phyloP scores from a whole-genome alignment of 2,329 filamentous ascomycete genomes.

The Whalleya microplaca region DNA sequence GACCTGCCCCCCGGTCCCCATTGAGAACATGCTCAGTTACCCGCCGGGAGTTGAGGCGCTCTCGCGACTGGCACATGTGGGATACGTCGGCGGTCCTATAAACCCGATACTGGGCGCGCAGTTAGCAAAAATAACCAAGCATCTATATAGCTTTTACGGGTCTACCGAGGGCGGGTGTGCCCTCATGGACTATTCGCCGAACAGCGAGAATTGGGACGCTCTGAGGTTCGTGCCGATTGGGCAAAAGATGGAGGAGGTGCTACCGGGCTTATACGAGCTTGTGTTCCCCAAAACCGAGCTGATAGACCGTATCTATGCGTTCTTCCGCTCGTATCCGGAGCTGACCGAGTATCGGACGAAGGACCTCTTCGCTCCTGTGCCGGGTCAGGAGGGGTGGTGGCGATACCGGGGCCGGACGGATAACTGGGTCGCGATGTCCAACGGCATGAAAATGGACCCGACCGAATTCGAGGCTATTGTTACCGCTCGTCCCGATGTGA shows the following conservation, averaged over 20 bases:
- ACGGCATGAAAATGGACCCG: constrained; percentile 45
- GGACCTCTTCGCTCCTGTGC: constrained; percentile 46
- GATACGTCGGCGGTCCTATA: constrained; percentile 31
- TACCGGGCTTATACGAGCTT: constrained; percentile 36
- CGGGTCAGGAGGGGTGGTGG: constrained; percentile 45
- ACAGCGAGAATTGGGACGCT: constrained; percentile 30
- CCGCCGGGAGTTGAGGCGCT: constrained; percentile 21
- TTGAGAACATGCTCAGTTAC: constrained; percentile 30
- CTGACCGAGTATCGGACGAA: constrained; percentile 43
- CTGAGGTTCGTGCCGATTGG: constrained; percentile 35
- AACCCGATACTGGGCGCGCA: constrained; percentile 27
- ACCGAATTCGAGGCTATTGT: constrained; percentile 46
- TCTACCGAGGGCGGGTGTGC: constrained; percentile 28
- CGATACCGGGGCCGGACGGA: constrained; percentile 43
- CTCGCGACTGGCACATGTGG: constrained; percentile 25
- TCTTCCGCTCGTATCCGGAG: constrained; percentile 38
- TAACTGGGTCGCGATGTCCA: constrained; percentile 45
- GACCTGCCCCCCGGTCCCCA: constrained; percentile 26
- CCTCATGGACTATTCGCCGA: constrained; percentile 22
- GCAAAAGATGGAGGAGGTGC: constrained; percentile 37
- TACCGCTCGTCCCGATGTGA: constrained; percentile 30
- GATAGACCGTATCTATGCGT: constrained; percentile 25
- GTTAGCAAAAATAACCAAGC: constrained; percentile 25
- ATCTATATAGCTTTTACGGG: constrained; percentile 28
- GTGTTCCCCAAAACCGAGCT: constrained; percentile 33